These are phyloP conservation scores for Trematosphaeria pertusa DNA, from an alignment of 2,329 filamentous ascomycete species.

Conservation along the genomic window DNA sequence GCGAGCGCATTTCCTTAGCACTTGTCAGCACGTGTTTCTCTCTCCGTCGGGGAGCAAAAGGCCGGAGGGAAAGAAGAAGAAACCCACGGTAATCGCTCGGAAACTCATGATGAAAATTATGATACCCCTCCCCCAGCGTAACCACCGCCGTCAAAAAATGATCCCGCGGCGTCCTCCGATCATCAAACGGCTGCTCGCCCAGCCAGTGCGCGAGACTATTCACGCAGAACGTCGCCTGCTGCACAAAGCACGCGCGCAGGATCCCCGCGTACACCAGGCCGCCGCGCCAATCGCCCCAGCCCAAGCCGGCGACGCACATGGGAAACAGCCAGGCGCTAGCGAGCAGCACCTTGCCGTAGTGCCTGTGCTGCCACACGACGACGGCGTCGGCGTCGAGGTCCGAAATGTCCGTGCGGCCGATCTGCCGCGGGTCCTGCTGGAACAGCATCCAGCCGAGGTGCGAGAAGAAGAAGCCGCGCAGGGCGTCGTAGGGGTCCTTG, in stretches of 20 bases:
- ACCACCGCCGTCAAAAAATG: constrained; percentile 48
- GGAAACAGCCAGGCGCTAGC: constrained; percentile 55
- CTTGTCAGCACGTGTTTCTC: constrained; percentile 2
- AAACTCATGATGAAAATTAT: constrained; percentile 53
- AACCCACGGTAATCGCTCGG: constrained; percentile 49
- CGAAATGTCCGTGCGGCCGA: constrained; percentile 57
- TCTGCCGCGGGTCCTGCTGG: constrained; percentile 58
- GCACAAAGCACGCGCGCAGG: constrained; percentile 56
- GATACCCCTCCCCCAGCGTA: constrained; percentile 51
- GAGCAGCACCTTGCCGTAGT: constrained; percentile 53
- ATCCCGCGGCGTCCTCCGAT: constrained; percentile 46
- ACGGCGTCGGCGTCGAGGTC: constrained; percentile 58
- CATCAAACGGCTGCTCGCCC: constrained; percentile 53
- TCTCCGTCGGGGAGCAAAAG: background rate
- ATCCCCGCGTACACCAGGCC: constrained; percentile 59
- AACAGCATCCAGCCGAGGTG: constrained; percentile 60
- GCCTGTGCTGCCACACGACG: constrained; percentile 56
- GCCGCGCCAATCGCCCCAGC: constrained; percentile 57
- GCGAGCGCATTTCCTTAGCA: constrained; percentile 44
- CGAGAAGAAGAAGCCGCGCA: constrained; percentile 56
- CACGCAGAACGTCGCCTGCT: constrained; percentile 61
- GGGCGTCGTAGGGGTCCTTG: constrained; percentile 58
- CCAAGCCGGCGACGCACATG: constrained; percentile 53
- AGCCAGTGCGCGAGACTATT: constrained; percentile 61
- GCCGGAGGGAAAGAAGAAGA: constrained; percentile 9